phyloP scores from a whole-genome alignment of 1,284 basidiomycete species.

The Testicularia cyperi region DNA sequence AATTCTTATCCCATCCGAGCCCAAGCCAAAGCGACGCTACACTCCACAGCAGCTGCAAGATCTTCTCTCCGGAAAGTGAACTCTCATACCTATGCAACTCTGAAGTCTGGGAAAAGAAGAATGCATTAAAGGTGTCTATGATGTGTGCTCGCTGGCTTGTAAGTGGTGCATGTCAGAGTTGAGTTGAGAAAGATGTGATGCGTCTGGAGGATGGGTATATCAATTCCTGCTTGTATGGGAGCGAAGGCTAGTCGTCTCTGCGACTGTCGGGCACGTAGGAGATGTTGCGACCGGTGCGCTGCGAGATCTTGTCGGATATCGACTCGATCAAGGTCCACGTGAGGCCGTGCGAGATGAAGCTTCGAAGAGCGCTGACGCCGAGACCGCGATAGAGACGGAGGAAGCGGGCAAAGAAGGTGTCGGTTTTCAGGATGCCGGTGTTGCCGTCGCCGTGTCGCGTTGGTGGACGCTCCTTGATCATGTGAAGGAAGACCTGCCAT shows the following conservation, averaged over 20 bases:
- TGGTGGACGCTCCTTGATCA: conserved; percentile 77
- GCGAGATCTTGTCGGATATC: conserved; percentile 44
- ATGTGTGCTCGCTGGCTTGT: too few relatives aligned
- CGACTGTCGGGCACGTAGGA: conserved; percentile 11
- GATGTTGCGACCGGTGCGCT: conserved; percentile 27
- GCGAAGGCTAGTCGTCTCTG: conserved; percentile 5
- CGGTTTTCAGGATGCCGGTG: conserved; percentile 64
- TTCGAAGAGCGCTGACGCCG: conserved; percentile 54
- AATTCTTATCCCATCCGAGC: conserved; percentile 70
- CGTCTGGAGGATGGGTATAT: too few relatives aligned
- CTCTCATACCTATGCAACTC: not conserved
- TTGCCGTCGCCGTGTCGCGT: conserved; percentile 43
- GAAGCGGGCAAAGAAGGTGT: conserved; percentile 56
- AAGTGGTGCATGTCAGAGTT: too few relatives aligned
- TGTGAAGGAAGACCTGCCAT: conserved; percentile 72
- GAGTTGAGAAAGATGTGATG: too few relatives aligned
- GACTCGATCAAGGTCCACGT: conserved; percentile 58
- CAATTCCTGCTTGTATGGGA: too few relatives aligned
- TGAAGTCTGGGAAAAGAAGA: not conserved
- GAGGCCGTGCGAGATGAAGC: conserved; percentile 59
- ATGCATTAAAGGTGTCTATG: too few relatives aligned
- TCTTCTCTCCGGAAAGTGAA: conserved; percentile 2
- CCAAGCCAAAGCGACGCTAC: conserved; percentile 3
- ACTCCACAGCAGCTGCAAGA: conserved; percentile 16
- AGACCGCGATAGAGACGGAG: conserved; percentile 56